A percentile compares a stretch with the other conserved stretches of the same genome.
Evolutionary conservation across 129 eudicot species (phyloP).

Genomic region (Solidago caesia): DNA sequence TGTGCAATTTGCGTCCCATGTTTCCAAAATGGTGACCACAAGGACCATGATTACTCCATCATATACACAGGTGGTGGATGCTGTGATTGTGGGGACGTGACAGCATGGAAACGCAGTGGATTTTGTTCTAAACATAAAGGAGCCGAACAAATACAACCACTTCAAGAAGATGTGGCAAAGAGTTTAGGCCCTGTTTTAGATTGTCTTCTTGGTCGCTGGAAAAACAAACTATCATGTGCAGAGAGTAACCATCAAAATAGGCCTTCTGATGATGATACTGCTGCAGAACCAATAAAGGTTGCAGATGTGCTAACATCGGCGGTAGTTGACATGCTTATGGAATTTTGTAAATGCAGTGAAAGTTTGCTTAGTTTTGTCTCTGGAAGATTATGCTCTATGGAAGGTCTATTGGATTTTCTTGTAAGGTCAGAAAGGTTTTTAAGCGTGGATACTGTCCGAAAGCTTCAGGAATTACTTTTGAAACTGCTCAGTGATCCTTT

Average conservation of each 20-base stretch:
- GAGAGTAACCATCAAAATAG: constrained; percentile 35
- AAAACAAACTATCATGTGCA: constrained; percentile 40
- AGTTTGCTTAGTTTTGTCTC: constrained; percentile 93
- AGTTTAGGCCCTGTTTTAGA: constrained; percentile 81
- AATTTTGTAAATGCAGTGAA: constrained; percentile 78
- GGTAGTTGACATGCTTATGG: constrained; percentile 84
- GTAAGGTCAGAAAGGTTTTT: constrained; percentile 81
- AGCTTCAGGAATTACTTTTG: constrained; percentile 85
- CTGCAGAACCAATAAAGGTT: constrained; percentile 35
- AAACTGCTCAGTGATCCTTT: constrained; percentile 83
- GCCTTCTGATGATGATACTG: constrained; percentile 35
- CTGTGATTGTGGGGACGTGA: constrained; percentile 98
- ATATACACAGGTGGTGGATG: constrained; percentile 98
- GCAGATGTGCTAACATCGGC: constrained; percentile 67
- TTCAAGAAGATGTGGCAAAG: constrained; percentile 60
- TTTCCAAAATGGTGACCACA: constrained; percentile 88
- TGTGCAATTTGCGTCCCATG: constrained; percentile 98
- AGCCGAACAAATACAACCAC: constrained; percentile 91
- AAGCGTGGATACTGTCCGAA: constrained; percentile 47
- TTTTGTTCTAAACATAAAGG: constrained; percentile 99
- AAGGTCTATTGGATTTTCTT: constrained; percentile 63
- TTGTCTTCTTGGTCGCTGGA: constrained; percentile 62
- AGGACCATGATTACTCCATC: constrained; percentile 86
- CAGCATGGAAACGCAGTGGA: constrained; percentile 97
- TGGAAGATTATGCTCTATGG: constrained; percentile 50